Conservation (phyloP, 306 rosid species). For the Rosa lucieae region DNA sequence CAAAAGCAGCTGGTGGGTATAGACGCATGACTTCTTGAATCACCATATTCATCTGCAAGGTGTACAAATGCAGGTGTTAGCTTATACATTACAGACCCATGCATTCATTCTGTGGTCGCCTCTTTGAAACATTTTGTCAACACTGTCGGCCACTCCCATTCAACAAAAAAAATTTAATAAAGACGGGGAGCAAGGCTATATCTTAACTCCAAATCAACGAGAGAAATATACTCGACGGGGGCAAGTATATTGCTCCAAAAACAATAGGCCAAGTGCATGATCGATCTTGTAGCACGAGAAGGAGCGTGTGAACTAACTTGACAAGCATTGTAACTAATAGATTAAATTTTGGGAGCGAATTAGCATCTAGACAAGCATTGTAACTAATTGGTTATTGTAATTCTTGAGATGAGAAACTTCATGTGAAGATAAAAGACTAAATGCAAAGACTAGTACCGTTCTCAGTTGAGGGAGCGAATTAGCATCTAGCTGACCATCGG, state of each 20-base stretch:
- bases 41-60: conserved; percentile 64
- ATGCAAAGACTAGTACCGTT: conserved; percentile 38
- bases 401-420: too few relatives aligned
- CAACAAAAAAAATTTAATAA: too few relatives aligned
- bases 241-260: too few relatives aligned
- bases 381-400: too few relatives aligned
- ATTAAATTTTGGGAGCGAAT: too few relatives aligned
- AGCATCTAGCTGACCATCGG: conserved; percentile 46
- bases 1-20: conserved; percentile 91
- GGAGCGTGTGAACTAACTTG: not conserved
- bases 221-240: too few relatives aligned
- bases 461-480: conserved; percentile 55
- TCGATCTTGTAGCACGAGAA: too few relatives aligned
- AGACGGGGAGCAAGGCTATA: too few relatives aligned
- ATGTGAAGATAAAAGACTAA: not conserved
- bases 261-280: too few relatives aligned
- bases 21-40: conserved; percentile 77
- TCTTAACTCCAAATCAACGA: too few relatives aligned
- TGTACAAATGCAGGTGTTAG: not conserved
- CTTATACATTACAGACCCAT: conserved; percentile 29
- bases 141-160: too few relatives aligned
- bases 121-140: too few relatives aligned
- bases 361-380: not conserved
- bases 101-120: conserved; percentile 25
- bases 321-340: not conserved